Evolutionary conservation across 78 protist species (phyloP), one percentile per base, ranked within the genome.

Genomic region (Chrysochromulina tobinii): DNA sequence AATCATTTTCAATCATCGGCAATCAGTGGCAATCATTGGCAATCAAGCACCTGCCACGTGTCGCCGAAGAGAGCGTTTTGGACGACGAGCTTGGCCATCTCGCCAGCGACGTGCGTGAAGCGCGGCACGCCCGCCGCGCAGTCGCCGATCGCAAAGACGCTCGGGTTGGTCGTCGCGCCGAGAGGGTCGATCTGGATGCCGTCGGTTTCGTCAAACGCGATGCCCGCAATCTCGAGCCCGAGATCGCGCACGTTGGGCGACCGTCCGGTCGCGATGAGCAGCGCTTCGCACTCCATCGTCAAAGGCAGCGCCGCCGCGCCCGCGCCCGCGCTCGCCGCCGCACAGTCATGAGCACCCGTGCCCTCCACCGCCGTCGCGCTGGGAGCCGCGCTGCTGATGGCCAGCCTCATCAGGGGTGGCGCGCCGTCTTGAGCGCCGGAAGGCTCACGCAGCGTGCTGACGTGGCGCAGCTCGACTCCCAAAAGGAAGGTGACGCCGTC

Each of bases 21-120:
- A 5, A 58, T 58, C 20, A 58, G 61, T 11, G 20, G 61, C 61
- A 58, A 14, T 66, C 7, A 21, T 15, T 9, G 25, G 18, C 9
- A 14, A 3, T 17, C 4, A 38, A 38, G 12, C 11, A 81, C 25
- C 81, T 86, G 83, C 38, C 69, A 83, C 27, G 5, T 0, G 54
- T 92, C 96, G 15, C 92, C 89, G 94, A 95, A 95, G 64, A 95
- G 92, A 11, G 94, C 92, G 69, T 95, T 95, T 20, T 95, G 92
- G 64, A 93, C 94, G 48, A 89, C 96, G 23, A 91, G n/a, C 38
- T 95, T 67, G 11, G 96, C 96, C 92, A 90, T 67, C 58, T 25
- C 73, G 61, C 93, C 96, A 0, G 95, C 7, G 67, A 91, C 54
- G 87, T 95, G 96, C 8, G 96, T 95, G 51, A 95, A 93, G 73